Evolutionary conservation across 1,284 basidiomycete species (phyloP), one percentile per base, ranked within the genome.

Genomic region (Leccinum cinnamomeum): DNA sequence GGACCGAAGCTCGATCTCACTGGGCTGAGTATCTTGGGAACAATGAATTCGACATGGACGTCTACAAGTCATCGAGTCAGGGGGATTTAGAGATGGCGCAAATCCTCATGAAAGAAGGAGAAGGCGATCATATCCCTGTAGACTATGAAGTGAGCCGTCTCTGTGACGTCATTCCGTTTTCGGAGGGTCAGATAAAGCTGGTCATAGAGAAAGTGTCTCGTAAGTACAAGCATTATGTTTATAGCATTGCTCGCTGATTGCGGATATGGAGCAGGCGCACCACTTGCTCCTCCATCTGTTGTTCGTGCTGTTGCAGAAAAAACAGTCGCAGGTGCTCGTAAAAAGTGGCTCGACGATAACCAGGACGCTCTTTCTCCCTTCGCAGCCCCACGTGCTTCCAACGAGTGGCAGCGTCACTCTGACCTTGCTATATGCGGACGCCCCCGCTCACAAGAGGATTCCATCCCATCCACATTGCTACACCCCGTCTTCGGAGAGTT

Each of bases 41-140:
- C n/a, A 10, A 10, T 41, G 8, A 41, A 41, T 5, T 4, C n/a
- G 7, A 41, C 14, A 1, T n/a, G 5, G 0, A 4, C 16, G 0
- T 41, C 14, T 16, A 41, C 39, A 41, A 41, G 39, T 16, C 7
- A 0, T 41, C 39, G 7, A 41, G 39, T 41, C 39, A 7, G 14
- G 39, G 7, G 7, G 14, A 41, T 41, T 41, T 16, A 41, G 7
- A 41, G 7, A 41, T 41, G 14, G 39, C 3, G 39, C 6, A 41
- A 41, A 41, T 41, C 16, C 39, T 41, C 39, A 7, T 16, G 39
- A 41, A 16, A 8, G 16, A 16, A 41, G 16, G 39, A 41, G 16
- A 41, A 41, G 39, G 39, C 39, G 16, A n/a, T 10, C 7, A 8
- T 41, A 41, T 41, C n/a, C 7, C 10, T 10, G 39, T n/a, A 41